Evolutionary conservation across 352 stramenopile species (phyloP).

Genomic region (Thraustochytrium striatum): DNA sequence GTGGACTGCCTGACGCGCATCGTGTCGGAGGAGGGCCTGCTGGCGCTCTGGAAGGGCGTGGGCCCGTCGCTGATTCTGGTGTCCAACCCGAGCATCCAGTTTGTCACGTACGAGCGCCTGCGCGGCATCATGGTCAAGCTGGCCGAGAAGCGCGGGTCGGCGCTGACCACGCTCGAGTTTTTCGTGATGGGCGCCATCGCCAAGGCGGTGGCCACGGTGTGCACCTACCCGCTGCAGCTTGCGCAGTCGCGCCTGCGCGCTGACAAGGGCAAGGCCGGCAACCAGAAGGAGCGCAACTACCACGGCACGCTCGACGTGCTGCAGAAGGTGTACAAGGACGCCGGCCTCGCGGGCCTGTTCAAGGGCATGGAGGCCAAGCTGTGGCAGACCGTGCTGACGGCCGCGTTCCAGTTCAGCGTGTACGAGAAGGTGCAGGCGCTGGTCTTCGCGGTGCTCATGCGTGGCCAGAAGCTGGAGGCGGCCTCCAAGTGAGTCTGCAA

Average conservation of each 20-base stretch:
- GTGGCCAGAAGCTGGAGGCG: no score
- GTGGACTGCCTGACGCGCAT: constrained; percentile 51
- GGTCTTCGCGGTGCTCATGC: constrained; percentile 28
- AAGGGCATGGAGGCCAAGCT: constrained; percentile 85
- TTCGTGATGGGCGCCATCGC: constrained; percentile 82
- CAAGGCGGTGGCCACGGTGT: constrained; percentile 83
- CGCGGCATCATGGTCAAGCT: not conserved
- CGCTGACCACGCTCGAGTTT: constrained; percentile 71
- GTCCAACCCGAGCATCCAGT: constrained; percentile 91
- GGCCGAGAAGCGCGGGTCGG: constrained; percentile 42
- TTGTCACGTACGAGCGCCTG: constrained; percentile 87
- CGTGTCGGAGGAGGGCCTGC: constrained; percentile 66
- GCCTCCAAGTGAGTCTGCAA: no score
- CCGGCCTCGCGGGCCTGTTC: constrained; percentile 74
- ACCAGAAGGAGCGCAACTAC: constrained; percentile 52
- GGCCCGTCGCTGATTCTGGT: constrained; percentile 82
- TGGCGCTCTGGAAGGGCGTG: constrained; percentile 83
- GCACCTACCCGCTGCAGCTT: constrained; percentile 89
- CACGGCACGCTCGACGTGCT: constrained; percentile 61
- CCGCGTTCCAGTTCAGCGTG: constrained; percentile 41
- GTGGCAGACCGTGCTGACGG: constrained; percentile 82
- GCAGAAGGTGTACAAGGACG: constrained; percentile 57
- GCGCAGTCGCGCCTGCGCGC: constrained; percentile 80
- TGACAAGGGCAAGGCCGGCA: constrained; percentile 54
- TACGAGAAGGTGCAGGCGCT: constrained; percentile 46